Evolutionary conservation across 2,329 filamentous ascomycete species (phyloP), one percentile per base, ranked within the genome.

Genomic region (Tricladium varicosporioides): DNA sequence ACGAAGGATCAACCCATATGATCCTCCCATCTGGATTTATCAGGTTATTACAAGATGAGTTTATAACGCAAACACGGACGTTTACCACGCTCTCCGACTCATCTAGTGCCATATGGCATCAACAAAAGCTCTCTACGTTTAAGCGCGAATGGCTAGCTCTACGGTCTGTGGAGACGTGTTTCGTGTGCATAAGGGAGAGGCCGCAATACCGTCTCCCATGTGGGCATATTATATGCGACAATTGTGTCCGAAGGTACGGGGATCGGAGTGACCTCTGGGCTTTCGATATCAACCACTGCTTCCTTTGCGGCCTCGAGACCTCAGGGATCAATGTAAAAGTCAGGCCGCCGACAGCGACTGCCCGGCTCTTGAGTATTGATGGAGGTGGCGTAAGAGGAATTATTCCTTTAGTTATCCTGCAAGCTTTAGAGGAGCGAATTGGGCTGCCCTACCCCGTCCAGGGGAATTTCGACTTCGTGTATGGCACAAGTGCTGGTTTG

Each of bases 341-440:
- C 3, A 51, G 42, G 36, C 49, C 33, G 27, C 33, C 33, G 8
- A 73, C 72, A 4, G 67, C 69, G 22, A 65, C 69, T 7, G 54
- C 71, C 11, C 57, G 71, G 31, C 57, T 74, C 14, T 58, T 75
- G 4, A 68, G 67, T 54, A 64, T 76, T 56, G 72, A 76, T 63
- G 71, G 71, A 11, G 71, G 72, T 31, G 63, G 68, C 36, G 64
- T 59, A 3, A 57, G 61, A 19, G 67, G 63, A 10, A 62, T 70
- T n/a, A 51, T 68, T 2, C 59, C 64, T 13, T 50, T 71, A 18
- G 51, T 51, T 32, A 63, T 66, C 40, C 44, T 70, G 32, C 44
- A 59, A 50, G 48, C 56, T 16, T 18, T 70, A 13, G 53, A 67
- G 51, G 48, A 65, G 14, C 40, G 33, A 7, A 54, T 67, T 18